Evolutionary conservation across 1,284 basidiomycete genomes (phyloP), one percentile per base, ranked within the genome.

Genomic region (Irpex sp.): DNA sequence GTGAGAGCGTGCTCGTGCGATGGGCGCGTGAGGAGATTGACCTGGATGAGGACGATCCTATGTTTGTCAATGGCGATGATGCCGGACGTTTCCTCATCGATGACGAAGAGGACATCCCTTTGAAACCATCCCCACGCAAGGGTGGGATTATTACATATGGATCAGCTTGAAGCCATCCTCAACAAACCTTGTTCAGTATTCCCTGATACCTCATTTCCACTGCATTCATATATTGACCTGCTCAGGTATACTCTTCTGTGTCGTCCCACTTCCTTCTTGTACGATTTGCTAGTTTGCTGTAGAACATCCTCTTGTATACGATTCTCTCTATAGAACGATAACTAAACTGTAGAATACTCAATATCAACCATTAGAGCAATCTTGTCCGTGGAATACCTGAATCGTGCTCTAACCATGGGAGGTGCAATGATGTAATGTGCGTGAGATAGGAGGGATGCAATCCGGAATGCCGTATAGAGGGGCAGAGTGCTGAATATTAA

Each of bases 21-120:
- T 77, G 77, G 77, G 75, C 74, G 44, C 63, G 73, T 58, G 77
- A 78, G 67, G 76, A 77, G 59, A 52, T 75, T 36, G 69, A 67
- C 57, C 63, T 74, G 17, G 69, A 68, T 4, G 70, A 69, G 8
- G 76, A 77, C 60, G 75, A 71, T 62, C 74, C 76, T 60, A 65
- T 71, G 40, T 76, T 77, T 73, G 73, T 77, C 9, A 76, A 77
- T 60, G 67, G 64, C 5, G 63, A 62, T 48, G 65, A 65, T 17
- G 65, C 59, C 40, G 34, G 34, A 9, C 62, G 65, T 19, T 66
- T 65, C 36, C 65, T 66, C 26, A 26, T 26, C 15, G 67, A 67
- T n/a, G 64, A 64, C 54, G 73, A 72, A 37, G 75, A 77, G 63
- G 68, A 71, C 34, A 75, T 78, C 51, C 76, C 76, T 21, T 67